Percentiles rank a stretch among this genome's conserved stretches.
Evolutionary conservation across 345 rosid species (phyloP).

Genomic region (Syzygium jambos): DNA sequence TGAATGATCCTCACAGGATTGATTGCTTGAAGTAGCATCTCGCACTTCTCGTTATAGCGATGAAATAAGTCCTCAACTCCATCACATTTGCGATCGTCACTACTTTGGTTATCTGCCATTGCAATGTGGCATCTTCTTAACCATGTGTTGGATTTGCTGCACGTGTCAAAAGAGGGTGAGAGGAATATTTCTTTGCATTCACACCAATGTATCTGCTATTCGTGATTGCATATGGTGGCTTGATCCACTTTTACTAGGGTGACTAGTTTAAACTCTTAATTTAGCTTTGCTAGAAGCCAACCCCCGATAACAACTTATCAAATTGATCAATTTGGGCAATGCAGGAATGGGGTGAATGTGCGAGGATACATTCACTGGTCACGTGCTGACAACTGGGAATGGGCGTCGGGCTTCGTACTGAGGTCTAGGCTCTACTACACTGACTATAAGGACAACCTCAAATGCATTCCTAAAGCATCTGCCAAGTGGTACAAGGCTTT

Average conservation of each 20-base stretch:
- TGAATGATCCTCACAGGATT: too few relatives aligned
- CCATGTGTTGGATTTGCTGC: neutral
- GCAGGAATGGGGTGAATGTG: conserved; percentile 36
- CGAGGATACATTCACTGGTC: conserved; percentile 62
- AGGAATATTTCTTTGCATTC: neutral
- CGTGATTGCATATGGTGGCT: neutral
- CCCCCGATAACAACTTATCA: neutral
- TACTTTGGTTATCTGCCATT: too few relatives aligned
- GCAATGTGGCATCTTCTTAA: neutral
- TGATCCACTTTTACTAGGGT: neutral
- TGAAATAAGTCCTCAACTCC: too few relatives aligned
- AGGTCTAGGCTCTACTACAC: conserved; percentile 55
- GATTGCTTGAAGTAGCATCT: too few relatives aligned
- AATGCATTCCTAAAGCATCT: conserved; percentile 45
- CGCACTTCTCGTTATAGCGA: too few relatives aligned
- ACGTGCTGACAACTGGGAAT: conserved; percentile 51
- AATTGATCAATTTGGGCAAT: neutral
- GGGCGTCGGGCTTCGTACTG: conserved; percentile 24
- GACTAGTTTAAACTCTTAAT: neutral
- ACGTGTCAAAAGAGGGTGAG: neutral
- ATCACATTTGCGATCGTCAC: too few relatives aligned
- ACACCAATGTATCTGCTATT: neutral
- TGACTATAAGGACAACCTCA: conserved; percentile 34
- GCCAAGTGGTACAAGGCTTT: conserved; percentile 43
- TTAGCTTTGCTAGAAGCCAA: neutral